Conservation (phyloP, 140 eudicot genomes). For the Bidens hawaiensis region DNA sequence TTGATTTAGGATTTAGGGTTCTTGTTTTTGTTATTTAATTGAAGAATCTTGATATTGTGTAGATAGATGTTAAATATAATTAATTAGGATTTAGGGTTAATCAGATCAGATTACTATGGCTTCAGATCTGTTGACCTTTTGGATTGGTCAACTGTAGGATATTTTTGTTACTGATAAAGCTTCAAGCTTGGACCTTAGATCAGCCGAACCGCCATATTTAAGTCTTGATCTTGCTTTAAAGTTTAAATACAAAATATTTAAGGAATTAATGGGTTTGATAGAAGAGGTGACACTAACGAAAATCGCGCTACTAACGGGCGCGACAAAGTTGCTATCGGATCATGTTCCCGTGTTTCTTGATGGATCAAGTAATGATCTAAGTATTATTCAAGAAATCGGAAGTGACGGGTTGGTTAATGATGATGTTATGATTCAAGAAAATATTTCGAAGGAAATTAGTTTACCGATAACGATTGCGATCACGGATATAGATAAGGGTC, state of each 20-base stretch:
- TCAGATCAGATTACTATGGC: too few relatives aligned
- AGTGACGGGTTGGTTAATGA: slow-evolving; percentile 20
- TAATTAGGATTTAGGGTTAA: background rate
- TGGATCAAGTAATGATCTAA: slow-evolving; percentile 4
- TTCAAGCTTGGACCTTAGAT: background rate
- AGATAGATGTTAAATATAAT: slow-evolving; percentile 14
- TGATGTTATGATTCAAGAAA: slow-evolving; percentile 39
- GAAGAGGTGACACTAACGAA: slow-evolving; percentile 60
- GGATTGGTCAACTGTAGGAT: slow-evolving; percentile 23
- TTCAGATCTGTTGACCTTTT: slow-evolving; percentile 31
- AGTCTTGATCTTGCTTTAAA: slow-evolving; percentile 11
- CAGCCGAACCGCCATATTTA: background rate
- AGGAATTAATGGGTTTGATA: slow-evolving; percentile 25
- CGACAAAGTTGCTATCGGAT: slow-evolving; percentile 2
- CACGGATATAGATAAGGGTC: slow-evolving; percentile 48
- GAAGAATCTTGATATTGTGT: slow-evolving; percentile 8
- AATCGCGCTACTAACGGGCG: slow-evolving; percentile 37
- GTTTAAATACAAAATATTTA: background rate
- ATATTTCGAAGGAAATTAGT: slow-evolving; percentile 32
- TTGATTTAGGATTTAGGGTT: slow-evolving; percentile 25
- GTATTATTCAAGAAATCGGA: slow-evolving; percentile 19
- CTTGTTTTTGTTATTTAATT: slow-evolving; percentile 10
- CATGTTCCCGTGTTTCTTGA: slow-evolving; percentile 23
- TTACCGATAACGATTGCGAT: slow-evolving; percentile 50
- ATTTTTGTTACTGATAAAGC: background rate